Evolutionary conservation across 192 early-diverging fungal species (phyloP).

Genomic region (Allomyces arbusculus): DNA sequence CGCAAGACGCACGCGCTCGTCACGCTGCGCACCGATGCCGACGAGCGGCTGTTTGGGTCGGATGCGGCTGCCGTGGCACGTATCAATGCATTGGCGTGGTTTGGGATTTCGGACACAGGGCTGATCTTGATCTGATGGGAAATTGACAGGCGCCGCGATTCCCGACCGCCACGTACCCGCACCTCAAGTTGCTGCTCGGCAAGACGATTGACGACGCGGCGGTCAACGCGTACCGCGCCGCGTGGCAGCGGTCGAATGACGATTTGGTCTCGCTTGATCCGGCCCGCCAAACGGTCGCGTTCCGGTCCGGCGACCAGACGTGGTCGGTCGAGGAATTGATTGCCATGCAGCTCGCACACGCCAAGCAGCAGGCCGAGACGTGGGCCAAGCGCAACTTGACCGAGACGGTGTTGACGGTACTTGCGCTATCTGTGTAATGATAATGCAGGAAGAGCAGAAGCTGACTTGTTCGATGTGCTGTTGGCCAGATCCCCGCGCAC

Average conservation of each 20-base stretch:
- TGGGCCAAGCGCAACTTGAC: slow-evolving; percentile 52
- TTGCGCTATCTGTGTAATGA: too few relatives aligned
- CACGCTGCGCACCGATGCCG: slow-evolving; percentile 38
- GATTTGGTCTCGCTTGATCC: slow-evolving; percentile 46
- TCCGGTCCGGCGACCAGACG: slow-evolving; percentile 17
- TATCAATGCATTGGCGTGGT: neutral
- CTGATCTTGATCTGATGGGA: slow-evolving; percentile 3
- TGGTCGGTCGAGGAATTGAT: slow-evolving; percentile 74
- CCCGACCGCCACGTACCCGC: slow-evolving; percentile 61
- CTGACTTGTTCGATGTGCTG: neutral
- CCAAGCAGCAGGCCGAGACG: slow-evolving; percentile 59
- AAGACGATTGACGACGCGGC: slow-evolving; percentile 46
- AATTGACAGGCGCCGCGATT: slow-evolving; percentile 46
- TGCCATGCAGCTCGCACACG: slow-evolving; percentile 79
- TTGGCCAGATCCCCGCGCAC: slow-evolving; percentile 47
- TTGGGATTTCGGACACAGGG: neutral
- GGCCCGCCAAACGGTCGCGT: slow-evolving; percentile 40
- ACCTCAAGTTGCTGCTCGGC: slow-evolving; percentile 70
- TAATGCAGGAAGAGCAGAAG: too few relatives aligned
- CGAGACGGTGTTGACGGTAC: slow-evolving; percentile 81
- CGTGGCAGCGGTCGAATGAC: slow-evolving; percentile 40
- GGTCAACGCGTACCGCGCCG: slow-evolving; percentile 9
- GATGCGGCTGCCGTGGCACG: slow-evolving; percentile 58
- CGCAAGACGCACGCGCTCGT: slow-evolving; percentile 76
- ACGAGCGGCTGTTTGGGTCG: slow-evolving; percentile 69